Evolutionary conservation across 2,329 filamentous ascomycete species (phyloP).

Genomic region (Fusarium sp.): DNA sequence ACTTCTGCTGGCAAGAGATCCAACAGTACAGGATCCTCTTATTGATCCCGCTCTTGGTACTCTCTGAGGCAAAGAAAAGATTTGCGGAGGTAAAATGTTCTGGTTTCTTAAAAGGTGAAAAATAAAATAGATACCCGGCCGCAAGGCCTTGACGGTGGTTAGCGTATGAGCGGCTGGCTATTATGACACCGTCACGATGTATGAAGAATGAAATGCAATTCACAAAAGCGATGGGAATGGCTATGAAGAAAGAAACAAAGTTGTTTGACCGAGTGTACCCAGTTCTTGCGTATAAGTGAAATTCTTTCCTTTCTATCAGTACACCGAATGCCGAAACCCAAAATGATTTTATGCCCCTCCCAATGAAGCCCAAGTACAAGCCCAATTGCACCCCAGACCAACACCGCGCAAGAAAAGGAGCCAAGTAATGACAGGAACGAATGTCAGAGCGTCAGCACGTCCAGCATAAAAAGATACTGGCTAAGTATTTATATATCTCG

Average conservation of each 20-base stretch:
- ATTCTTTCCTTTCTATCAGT: slow-evolving; percentile 27
- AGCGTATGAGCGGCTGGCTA: not conserved
- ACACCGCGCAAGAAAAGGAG: slow-evolving; percentile 27
- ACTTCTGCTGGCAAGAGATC: slow-evolving; percentile 49
- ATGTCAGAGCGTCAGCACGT: not conserved
- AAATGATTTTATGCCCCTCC: slow-evolving; percentile 1
- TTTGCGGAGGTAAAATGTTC: not conserved
- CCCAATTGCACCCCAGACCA: slow-evolving; percentile 3
- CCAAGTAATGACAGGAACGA: not conserved
- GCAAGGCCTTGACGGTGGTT: slow-evolving; percentile 23
- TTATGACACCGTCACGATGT: slow-evolving; percentile 12
- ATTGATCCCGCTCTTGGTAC: slow-evolving; percentile 48
- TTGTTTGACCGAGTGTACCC: not conserved
- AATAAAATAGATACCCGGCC: slow-evolving; percentile 39
- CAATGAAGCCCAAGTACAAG: not conserved
- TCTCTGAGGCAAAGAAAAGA: slow-evolving; percentile 3
- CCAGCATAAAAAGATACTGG: not conserved
- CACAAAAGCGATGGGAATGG: not conserved
- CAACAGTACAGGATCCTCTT: slow-evolving; percentile 35
- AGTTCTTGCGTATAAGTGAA: slow-evolving; percentile 5
- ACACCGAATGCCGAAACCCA: slow-evolving; percentile 11
- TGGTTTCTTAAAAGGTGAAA: slow-evolving; percentile 11
- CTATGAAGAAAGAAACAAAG: not conserved
- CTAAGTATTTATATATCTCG: not conserved
- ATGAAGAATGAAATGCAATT: slow-evolving; percentile 16